Conservation (phyloP, 164 flowering plant species). For the Tetracentron sinense region DNA sequence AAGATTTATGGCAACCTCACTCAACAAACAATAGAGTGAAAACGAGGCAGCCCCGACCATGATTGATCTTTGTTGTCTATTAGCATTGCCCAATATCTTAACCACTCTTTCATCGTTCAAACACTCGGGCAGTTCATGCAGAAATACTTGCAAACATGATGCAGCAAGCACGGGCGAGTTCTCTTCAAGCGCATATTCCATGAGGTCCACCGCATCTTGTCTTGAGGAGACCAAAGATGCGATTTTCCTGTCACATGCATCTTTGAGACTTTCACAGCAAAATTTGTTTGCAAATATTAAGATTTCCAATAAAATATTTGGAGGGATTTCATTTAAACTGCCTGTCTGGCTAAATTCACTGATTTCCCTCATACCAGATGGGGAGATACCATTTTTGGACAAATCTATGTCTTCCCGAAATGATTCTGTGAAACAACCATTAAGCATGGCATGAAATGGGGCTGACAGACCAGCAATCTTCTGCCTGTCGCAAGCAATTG, state of each 20-base stretch:
- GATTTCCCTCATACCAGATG: slow-evolving; percentile 61
- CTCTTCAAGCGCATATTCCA: slow-evolving; percentile 83
- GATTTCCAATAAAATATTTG: slow-evolving; percentile 69
- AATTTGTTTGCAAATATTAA: slow-evolving; percentile 79
- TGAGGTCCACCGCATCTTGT: slow-evolving; percentile 75
- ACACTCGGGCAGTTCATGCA: slow-evolving; percentile 78
- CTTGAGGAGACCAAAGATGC: slow-evolving; percentile 66
- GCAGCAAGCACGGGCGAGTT: slow-evolving; percentile 72
- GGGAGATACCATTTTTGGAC: slow-evolving; percentile 73
- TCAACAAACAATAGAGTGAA: slow-evolving; percentile 72
- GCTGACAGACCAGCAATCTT: slow-evolving; percentile 69
- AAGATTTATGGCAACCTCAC: slow-evolving; percentile 71
- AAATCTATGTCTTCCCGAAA: slow-evolving; percentile 66
- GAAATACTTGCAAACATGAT: slow-evolving; percentile 84
- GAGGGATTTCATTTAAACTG: slow-evolving; percentile 47
- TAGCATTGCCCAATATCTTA: slow-evolving; percentile 46
- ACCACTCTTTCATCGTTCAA: slow-evolving; percentile 62
- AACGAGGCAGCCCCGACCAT: slow-evolving; percentile 80
- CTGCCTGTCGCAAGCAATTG: slow-evolving; percentile 67
- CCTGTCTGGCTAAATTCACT: slow-evolving; percentile 63
- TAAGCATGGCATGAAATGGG: slow-evolving; percentile 92
- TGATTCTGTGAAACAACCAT: slow-evolving; percentile 85
- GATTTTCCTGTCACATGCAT: slow-evolving; percentile 84
- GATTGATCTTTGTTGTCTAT: slow-evolving; percentile 43
- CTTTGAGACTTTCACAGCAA: slow-evolving; percentile 87